Base-by-base conservation (phyloP, 306 rosid genomes). In the Vigna trinervia region DNA sequence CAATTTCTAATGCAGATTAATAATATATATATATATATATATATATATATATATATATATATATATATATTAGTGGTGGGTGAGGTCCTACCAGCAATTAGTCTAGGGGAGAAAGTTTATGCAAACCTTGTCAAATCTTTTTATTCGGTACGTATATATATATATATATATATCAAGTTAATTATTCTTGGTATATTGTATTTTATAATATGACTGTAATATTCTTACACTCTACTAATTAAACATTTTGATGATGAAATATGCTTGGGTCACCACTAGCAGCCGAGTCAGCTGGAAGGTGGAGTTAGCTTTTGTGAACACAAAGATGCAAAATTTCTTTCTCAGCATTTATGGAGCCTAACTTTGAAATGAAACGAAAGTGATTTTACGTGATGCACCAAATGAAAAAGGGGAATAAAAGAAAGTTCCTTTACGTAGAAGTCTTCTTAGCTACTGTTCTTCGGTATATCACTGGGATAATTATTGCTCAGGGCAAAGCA, bases 331-430 rank as follows among this genome's bases (percentile, higher is more conserved):
- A 30, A 30, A 51, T 66, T 13, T 67, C 20, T 46, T 47, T 10
- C 5, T 60, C 13, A 58, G 54, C 77, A 73, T 58, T 73, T 58
- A 14, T 12, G 17, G 17, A 17, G 76, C 58, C 71, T 80, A 54
- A 20, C 76, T 74, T 80, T 28, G 61, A 78, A 85, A 77, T 53
- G 68, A 77, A 73, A 76, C 57, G 50, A 81, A 77, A 80, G 80
- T 36, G 12, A 64, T 32, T 57, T 60, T 17, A 43, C 13, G 79
- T 71, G 73, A 53, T 57, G 58, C 58, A n/a, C 58, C 48, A 78
- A 19, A 56, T 56, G 15, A 11, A 4, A 79, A 60, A 61, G 52
- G 66, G 66, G 66, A 60, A 60, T 60, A 60, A 30, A 30, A 10
- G 52, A 74, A 75, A 69, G 54, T 46, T 58, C 70, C 43, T 72